A percentile compares a stretch with the other conserved stretches of the same genome.
Conservation (phyloP, 176 grass and related monocot species). For the Panicum miliaceum region DNA sequence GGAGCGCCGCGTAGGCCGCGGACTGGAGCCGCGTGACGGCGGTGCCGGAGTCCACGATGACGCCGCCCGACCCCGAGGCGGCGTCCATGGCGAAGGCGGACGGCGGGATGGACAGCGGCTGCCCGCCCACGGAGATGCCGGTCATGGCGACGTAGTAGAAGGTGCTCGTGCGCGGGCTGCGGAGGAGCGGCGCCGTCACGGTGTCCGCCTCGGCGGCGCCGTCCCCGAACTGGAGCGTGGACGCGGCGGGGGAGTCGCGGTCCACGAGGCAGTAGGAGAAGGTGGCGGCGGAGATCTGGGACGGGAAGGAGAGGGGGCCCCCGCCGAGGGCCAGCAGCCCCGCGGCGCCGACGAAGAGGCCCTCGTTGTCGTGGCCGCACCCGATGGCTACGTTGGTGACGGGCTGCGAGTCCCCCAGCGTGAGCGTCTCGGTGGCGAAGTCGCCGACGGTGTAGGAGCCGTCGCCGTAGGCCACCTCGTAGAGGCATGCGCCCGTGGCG, state of each 20-base stretch:
- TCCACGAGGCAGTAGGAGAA: conserved; percentile 99
- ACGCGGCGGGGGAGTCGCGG: conserved; percentile 79
- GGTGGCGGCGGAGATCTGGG: conserved; percentile 71
- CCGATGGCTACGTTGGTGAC: conserved; percentile 73
- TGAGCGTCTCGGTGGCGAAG: conserved; percentile 85
- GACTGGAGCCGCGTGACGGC: conserved; percentile 69
- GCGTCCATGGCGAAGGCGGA: conserved; percentile 76
- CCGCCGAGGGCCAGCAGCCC: conserved; percentile 76
- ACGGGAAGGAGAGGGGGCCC: conserved; percentile 83
- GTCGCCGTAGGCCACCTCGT: conserved; percentile 92
- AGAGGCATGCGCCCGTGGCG: conserved; percentile 62
- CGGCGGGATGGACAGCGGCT: conserved; percentile 56
- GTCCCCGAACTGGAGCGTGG: conserved; percentile 71
- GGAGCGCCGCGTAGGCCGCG: conserved; percentile 55
- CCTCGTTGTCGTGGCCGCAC: conserved; percentile 95
- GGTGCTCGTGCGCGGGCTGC: conserved; percentile 58
- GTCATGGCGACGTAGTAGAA: conserved; percentile 84
- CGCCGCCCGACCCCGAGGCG: conserved; percentile 52
- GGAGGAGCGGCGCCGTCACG: conserved; percentile 64
- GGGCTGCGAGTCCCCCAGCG: conserved; percentile 55
- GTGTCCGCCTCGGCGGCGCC: neutral
- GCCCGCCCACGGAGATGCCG: conserved; percentile 73
- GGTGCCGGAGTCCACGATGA: conserved; percentile 95
- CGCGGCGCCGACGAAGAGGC: conserved; percentile 86
- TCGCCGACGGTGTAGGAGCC: conserved; percentile 97